These are phyloP conservation scores for Stephanodiscus triporus DNA, from an alignment of 108 stramenopile genomes.

Conservation along the genomic window DNA sequence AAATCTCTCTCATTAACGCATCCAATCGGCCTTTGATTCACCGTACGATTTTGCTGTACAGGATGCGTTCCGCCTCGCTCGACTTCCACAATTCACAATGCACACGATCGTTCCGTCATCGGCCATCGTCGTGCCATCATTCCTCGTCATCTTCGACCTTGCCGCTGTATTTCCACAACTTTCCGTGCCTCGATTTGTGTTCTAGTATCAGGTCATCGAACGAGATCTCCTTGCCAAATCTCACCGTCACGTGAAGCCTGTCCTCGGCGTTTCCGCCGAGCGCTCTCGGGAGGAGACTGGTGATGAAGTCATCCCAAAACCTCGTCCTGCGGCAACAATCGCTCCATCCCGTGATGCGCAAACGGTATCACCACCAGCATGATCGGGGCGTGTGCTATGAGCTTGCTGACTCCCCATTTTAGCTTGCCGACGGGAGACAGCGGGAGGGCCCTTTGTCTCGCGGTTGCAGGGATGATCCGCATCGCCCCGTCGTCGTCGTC, in stretches of 20 bases:
- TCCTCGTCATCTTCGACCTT: slow-evolving; percentile 10
- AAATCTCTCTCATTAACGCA: slow-evolving; percentile 40
- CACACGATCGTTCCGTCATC: not conserved
- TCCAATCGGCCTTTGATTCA: slow-evolving; percentile 50
- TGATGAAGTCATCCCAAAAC: slow-evolving; percentile 18
- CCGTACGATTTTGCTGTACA: slow-evolving; percentile 51
- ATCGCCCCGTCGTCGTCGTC: not conserved
- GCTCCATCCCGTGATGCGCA: slow-evolving; percentile 70
- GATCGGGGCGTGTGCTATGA: slow-evolving; percentile 70
- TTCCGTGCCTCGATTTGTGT: slow-evolving; percentile 54
- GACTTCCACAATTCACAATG: slow-evolving; percentile 42
- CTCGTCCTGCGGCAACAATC: slow-evolving; percentile 60
- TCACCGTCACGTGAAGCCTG: slow-evolving; percentile 23
- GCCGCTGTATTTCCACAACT: slow-evolving; percentile 52
- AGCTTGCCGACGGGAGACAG: slow-evolving; percentile 48
- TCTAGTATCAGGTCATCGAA: slow-evolving; percentile 60
- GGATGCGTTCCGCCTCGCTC: slow-evolving; percentile 34
- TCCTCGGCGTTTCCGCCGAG: not conserved
- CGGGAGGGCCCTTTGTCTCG: slow-evolving; percentile 25
- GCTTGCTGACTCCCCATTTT: slow-evolving; percentile 81
- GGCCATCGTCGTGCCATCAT: slow-evolving; percentile 11
- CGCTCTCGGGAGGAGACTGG: not conserved
- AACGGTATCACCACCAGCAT: slow-evolving; percentile 68
- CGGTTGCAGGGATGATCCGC: slow-evolving; percentile 34
- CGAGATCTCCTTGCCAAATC: slow-evolving; percentile 48